phyloP scores from a whole-genome alignment of 345 rosid genomes.

The Salix dunnii region DNA sequence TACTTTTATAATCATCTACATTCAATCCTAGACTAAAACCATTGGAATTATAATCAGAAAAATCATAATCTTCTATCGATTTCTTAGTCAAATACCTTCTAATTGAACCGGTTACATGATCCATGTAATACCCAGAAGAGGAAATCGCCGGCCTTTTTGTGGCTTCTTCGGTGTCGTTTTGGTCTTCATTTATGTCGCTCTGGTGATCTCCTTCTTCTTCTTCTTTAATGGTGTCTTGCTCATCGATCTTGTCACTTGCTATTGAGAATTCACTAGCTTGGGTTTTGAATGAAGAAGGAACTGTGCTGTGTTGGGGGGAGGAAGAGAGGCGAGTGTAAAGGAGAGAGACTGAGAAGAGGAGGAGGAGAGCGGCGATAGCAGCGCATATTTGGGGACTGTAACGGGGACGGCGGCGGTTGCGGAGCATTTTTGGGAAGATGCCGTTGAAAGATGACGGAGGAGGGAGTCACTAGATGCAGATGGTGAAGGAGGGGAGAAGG shows the following conservation, averaged over 20 bases:
- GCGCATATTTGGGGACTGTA: conserved; percentile 77
- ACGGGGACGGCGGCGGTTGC: conserved; percentile 71
- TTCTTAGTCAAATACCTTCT: conserved; percentile 54
- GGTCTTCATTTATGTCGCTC: conserved; percentile 24
- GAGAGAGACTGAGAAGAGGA: conserved; percentile 77
- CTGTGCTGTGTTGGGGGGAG: conserved; percentile 23
- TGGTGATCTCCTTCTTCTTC: conserved; percentile 1
- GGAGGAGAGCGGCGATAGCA: conserved; percentile 65
- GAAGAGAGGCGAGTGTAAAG: conserved; percentile 81
- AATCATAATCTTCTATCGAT: conserved; percentile 62
- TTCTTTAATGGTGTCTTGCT: conserved; percentile 61
- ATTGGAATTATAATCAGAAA: neutral
- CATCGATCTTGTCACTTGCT: conserved; percentile 54
- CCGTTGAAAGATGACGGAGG: neutral
- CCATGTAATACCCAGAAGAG: conserved; percentile 62
- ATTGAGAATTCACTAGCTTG: conserved; percentile 25
- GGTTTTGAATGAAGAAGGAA: neutral
- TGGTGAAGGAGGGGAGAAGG: too few species aligned
- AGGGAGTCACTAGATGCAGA: too few species aligned
- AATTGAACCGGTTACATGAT: conserved; percentile 60
- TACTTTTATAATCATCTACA: conserved; percentile 27
- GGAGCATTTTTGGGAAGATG: conserved; percentile 25
- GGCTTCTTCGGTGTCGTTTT: conserved; percentile 29
- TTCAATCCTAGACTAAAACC: conserved; percentile 26
- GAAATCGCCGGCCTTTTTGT: conserved; percentile 21